Evolutionary conservation across 2,329 filamentous ascomycete genomes (phyloP).

Genomic region (Epichloe glyceriae): DNA sequence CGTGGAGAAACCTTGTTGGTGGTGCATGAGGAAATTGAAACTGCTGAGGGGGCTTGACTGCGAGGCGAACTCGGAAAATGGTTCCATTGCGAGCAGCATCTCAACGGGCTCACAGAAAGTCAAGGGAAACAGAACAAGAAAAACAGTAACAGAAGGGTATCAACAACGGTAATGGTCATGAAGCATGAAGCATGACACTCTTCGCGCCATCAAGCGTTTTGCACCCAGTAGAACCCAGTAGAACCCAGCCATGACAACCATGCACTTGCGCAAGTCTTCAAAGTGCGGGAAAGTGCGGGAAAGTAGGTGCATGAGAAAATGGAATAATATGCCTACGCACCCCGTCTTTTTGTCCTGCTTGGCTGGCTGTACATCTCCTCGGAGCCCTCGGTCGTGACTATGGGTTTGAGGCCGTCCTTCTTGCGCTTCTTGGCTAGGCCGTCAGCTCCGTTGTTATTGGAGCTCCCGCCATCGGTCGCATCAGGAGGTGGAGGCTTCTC

Average conservation of each 20-base stretch:
- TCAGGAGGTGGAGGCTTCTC: constrained; percentile 16
- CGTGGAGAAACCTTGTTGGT: not conserved
- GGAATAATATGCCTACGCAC: constrained; percentile 18
- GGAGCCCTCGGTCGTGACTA: constrained; percentile 52
- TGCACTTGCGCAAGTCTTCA: too few species aligned
- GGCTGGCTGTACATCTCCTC: not conserved
- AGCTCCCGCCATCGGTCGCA: constrained; percentile 7
- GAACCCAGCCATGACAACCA: not conserved
- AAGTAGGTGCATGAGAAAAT: not conserved
- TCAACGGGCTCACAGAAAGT: not conserved
- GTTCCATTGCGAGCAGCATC: not conserved
- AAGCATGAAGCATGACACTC: not conserved
- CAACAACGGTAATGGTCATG: not conserved
- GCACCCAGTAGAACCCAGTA: not conserved
- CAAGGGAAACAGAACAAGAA: not conserved
- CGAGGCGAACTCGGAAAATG: not conserved
- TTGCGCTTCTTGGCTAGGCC: constrained; percentile 53
- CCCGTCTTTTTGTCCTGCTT: constrained; percentile 20
- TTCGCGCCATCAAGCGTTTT: not conserved
- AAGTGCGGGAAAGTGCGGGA: too few species aligned
- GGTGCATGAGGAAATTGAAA: not conserved
- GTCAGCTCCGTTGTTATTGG: constrained; percentile 16
- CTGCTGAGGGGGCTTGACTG: not conserved
- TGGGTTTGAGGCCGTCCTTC: constrained; percentile 62
- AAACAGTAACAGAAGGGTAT: not conserved